Base-by-base conservation (phyloP, 2,329 filamentous ascomycete species). In the Paraconiothyrium sp. region DNA sequence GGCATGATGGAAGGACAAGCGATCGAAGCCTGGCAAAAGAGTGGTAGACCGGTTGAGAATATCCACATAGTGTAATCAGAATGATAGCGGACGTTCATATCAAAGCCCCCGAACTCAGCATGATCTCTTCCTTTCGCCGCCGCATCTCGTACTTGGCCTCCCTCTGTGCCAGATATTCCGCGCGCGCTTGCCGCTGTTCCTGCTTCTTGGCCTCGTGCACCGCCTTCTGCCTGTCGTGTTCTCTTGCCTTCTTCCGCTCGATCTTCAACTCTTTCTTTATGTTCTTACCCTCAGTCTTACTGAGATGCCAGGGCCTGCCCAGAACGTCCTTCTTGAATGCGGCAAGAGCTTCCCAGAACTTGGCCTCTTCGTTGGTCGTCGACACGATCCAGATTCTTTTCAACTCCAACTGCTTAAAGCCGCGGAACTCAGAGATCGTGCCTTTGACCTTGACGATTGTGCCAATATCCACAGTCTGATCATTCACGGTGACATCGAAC, bases 391-490 rank as follows among this genome's bases (percentile, higher is more conserved):
- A 78, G 8, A 86, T 79, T 3, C 85, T 81, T 69, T 88, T 85
- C 30, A 88, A 73, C 16, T 84, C 78, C 9, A 89, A 62, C 67
- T 89, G 87, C 62, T 83, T 82, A 13, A 73, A 70, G 4, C 76
- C 74, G 5, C 86, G 82, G 67, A 86, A 89, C 11, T 73, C 77
- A 0, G 80, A 80, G 10, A 89, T 78, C 0, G 83, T 86, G 32
- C 87, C 86, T 67, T 89, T 89, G 4, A 84, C 78, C 61, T 87
- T 87, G 2, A 88, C 72, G 7, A 86, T 78, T 0, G 80, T 79
- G 4, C 87, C 87, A 22, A 84, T 76, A 43, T 79, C 77, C 6
- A 84, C 56, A 7, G 37, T 60, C 5, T 67, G 66, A 10, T 68
- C 61, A 56, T 80, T 73, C 3, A 84, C 68, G 1, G 59, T 61